phyloP scores from a whole-genome alignment of 2,329 filamentous ascomycete species.

The Scytalidium lignicola region DNA sequence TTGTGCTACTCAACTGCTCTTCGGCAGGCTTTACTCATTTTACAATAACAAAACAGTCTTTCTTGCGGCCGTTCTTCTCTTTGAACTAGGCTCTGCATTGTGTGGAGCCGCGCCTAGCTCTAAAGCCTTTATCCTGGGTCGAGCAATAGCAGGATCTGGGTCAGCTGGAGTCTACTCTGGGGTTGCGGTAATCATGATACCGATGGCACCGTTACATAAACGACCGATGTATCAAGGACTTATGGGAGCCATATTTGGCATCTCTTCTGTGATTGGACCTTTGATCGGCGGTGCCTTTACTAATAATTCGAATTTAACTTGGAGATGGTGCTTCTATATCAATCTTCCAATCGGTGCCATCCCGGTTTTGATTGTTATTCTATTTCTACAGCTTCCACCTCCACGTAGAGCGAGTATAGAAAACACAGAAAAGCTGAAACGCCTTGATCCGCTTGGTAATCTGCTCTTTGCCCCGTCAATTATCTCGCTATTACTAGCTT shows the following conservation, averaged over 20 bases:
- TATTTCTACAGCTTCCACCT: background rate
- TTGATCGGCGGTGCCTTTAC: conserved; percentile 21
- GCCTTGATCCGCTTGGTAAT: conserved; percentile 16
- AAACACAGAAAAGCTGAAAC: conserved; percentile 13
- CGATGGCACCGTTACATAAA: conserved; percentile 13
- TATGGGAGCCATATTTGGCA: conserved; percentile 15
- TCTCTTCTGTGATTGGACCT: conserved; percentile 21
- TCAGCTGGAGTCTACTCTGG: conserved; percentile 19
- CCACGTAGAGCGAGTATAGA: conserved; percentile 1
- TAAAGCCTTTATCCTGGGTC: conserved; percentile 22
- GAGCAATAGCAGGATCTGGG: conserved; percentile 21
- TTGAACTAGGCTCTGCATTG: conserved; percentile 23
- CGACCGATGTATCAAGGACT: conserved; percentile 9
- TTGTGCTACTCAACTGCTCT: conserved; percentile 30
- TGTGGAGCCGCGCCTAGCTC: conserved; percentile 21
- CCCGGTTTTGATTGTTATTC: background rate
- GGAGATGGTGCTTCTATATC: conserved; percentile 23
- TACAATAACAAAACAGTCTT: conserved; percentile 12
- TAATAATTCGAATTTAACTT: background rate
- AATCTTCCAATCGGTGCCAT: conserved; percentile 30
- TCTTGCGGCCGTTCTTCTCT: conserved; percentile 16
- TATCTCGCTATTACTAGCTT: conserved; percentile 15
- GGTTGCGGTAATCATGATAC: conserved; percentile 16
- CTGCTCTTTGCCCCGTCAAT: conserved; percentile 16
- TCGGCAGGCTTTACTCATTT: conserved; percentile 16